Evolutionary conservation across 2,329 filamentous ascomycete genomes (phyloP).

Genomic region (Madurella fahalii): DNA sequence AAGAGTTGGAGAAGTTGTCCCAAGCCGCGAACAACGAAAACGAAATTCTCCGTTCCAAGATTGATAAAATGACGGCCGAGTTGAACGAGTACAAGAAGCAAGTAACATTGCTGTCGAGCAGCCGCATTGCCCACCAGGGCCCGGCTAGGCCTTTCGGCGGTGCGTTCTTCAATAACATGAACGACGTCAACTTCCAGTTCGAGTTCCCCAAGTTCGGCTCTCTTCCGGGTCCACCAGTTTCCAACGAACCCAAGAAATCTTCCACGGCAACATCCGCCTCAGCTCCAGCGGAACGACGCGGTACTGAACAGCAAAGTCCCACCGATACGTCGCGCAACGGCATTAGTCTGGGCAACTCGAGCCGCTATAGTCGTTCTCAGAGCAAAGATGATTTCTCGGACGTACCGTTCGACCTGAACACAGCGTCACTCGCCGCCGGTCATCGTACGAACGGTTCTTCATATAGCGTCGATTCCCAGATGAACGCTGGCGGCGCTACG

Average conservation of each 20-base stretch:
- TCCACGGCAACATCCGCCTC: constrained; percentile 12
- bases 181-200: constrained; percentile 83
- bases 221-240: constrained; percentile 48
- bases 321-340: constrained; percentile 31
- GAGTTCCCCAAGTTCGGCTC: constrained; percentile 93
- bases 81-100: constrained; percentile 88
- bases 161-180: constrained; percentile 54
- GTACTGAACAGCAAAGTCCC: constrained; percentile 35
- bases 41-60: constrained; percentile 73
- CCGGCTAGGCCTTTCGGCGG: constrained; percentile 41
- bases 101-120: constrained; percentile 54
- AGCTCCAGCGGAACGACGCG: constrained; percentile 21
- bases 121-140: constrained; percentile 25
- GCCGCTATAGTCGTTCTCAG: constrained; percentile 31
- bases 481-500: constrained; percentile 44
- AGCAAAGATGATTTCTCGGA: constrained; percentile 51
- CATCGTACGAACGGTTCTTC: constrained; percentile 44
- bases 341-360: constrained; percentile 35
- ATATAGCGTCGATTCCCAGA: constrained; percentile 49
- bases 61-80: constrained; percentile 81
- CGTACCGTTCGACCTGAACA: constrained; percentile 54
- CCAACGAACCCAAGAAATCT: constrained; percentile 22
- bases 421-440: constrained; percentile 47
- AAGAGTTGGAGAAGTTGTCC: constrained; percentile 76
- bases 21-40: constrained; percentile 84